Evolutionary conservation across 768 basidiomycete species (phyloP).

Genomic region (Lactifluus echinatus): DNA sequence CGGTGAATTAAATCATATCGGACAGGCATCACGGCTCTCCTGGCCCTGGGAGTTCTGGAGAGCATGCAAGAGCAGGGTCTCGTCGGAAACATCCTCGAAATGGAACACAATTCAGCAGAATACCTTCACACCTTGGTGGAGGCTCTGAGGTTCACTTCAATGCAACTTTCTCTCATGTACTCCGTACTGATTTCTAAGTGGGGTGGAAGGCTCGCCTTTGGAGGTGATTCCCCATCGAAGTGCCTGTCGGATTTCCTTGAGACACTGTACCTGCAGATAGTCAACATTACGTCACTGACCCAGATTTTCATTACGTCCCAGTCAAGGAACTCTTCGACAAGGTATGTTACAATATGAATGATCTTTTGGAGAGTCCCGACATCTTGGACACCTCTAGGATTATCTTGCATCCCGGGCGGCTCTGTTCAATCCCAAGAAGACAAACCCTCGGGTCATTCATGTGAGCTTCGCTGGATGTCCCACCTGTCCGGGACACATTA

Average conservation of each 20-base stretch:
- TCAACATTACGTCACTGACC: constrained; percentile 89
- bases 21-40: constrained; percentile 77
- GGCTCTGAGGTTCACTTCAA: constrained; percentile 53
- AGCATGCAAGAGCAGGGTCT: constrained; percentile 68
- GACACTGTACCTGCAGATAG: constrained; percentile 43
- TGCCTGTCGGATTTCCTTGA: not conserved
- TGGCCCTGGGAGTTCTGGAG: constrained; percentile 91
- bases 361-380: not conserved
- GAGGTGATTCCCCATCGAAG: constrained; percentile 40
- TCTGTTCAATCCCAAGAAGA: constrained; percentile 62
- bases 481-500: not conserved
- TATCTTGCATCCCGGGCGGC: constrained; percentile 76
- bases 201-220: constrained; percentile 43
- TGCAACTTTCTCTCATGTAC: not conserved
- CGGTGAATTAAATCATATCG: no score
- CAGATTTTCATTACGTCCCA: constrained; percentile 67
- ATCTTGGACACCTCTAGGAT: constrained; percentile 38
- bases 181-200: not conserved
- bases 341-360: no score
- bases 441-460: constrained; percentile 58
- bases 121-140: constrained; percentile 88
- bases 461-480: constrained; percentile 17
- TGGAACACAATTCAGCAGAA: constrained; percentile 85
- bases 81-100: constrained; percentile 57
- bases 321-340: constrained; percentile 80